Evolutionary conservation across 2,329 filamentous ascomycete species (phyloP), one percentile per base, ranked within the genome.

Genomic region (Elsinoe perseae): DNA sequence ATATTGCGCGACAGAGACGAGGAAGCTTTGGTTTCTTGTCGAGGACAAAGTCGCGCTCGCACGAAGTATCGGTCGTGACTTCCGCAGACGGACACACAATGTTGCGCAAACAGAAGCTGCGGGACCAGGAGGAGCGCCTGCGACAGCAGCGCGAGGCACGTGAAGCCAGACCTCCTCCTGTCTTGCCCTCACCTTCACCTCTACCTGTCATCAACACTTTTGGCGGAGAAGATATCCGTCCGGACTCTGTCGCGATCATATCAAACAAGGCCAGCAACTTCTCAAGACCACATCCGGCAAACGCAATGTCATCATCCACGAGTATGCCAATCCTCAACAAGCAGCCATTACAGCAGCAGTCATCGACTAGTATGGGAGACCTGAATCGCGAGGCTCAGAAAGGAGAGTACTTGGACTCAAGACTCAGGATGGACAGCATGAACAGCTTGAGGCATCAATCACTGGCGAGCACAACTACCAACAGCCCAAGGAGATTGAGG

Each of bases 381-480:
- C 5, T 36, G n/a, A 30, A 9, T 14, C 38, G 23, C 3, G 40
- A 56, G 6, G 36, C 21, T 25, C 55, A 42, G 36, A 80, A 75
- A 68, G 80, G 80, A 57, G 80, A 79, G 48, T 80, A 77, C 64
- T 78, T 81, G 61, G 89, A 95, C 65, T 86, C 88, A 12, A 93
- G 93, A 67, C 83, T 86, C 44, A 82, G 88, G 61, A 85, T 87
- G 32, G 89, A 95, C 76, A 96, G 92, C 78, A 96, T 97, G 89
- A 86, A 97, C 72, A 89, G 93, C 64, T 90, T 92, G 59, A 87
- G 93, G 62, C 95, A 95, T 74, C 96, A 91, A 75, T 97, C 96
- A 73, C 90, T 92, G 72, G 89, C 90, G 57, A 95, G 88, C 75
- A 95, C 87, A 72, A 86, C 88, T 55, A 82, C 92, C 63, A 95